These are phyloP conservation scores for Leccinum arenicola DNA, from an alignment of 768 basidiomycete genomes.

Conservation along the genomic window DNA sequence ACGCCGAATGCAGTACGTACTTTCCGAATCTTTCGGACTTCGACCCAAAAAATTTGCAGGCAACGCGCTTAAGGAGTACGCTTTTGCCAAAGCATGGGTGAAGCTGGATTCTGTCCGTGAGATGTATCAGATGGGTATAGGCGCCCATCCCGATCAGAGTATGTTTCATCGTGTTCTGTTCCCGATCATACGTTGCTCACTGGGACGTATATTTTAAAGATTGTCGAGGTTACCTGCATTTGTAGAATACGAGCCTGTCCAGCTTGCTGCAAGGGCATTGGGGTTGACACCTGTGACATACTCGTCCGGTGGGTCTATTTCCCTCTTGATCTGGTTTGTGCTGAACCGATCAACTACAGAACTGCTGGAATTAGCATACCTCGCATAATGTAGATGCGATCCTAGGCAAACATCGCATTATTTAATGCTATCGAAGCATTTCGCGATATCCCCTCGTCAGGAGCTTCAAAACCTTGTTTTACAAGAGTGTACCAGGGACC, in stretches of 20 bases:
- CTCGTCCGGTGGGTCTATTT: slow-evolving; percentile 49
- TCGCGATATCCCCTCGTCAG: slow-evolving; percentile 41
- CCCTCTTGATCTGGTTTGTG: neutral
- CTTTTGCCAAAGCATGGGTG: slow-evolving; percentile 42
- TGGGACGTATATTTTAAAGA: slow-evolving; percentile 46
- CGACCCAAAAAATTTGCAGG: slow-evolving; percentile 34
- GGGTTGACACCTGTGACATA: slow-evolving; percentile 69
- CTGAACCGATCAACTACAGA: slow-evolving; percentile 40
- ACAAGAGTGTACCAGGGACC: slow-evolving; percentile 59
- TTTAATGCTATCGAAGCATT: slow-evolving; percentile 53
- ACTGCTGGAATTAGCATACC: slow-evolving; percentile 70
- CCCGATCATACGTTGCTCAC: slow-evolving; percentile 2
- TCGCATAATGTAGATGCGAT: slow-evolving; percentile 80
- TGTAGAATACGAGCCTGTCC: slow-evolving; percentile 38
- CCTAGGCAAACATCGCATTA: slow-evolving; percentile 60
- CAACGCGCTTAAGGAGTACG: slow-evolving; percentile 42
- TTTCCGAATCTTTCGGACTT: slow-evolving; percentile 6
- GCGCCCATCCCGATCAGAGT: slow-evolving; percentile 80
- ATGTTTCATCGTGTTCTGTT: slow-evolving; percentile 18
- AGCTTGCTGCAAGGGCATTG: slow-evolving; percentile 43
- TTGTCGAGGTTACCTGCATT: slow-evolving; percentile 45
- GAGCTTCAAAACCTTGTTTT: slow-evolving; percentile 56
- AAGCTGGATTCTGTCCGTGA: slow-evolving; percentile 60
- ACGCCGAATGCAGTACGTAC: slow-evolving; percentile 41
- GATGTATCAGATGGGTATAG: slow-evolving; percentile 69